phyloP scores from a whole-genome alignment of 352 stramenopile genomes.

The Phytophthora pini region DNA sequence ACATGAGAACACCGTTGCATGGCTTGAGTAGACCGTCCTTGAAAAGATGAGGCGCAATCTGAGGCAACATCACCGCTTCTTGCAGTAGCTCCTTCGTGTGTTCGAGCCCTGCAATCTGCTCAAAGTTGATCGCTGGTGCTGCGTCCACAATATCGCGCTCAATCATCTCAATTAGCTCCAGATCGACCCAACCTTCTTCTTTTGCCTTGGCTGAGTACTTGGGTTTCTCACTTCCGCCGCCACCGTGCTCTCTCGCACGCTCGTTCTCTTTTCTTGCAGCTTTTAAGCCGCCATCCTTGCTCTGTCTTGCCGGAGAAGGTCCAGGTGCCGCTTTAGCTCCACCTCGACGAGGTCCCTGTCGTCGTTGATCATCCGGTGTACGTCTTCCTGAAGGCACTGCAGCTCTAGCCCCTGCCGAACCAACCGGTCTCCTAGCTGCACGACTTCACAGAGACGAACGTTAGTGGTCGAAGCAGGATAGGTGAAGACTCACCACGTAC shows the following conservation, averaged over 20 bases:
- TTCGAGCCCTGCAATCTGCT: slow-evolving; percentile 76
- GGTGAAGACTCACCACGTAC: slow-evolving; percentile 6
- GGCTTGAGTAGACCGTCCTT: slow-evolving; percentile 80
- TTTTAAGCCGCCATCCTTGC: slow-evolving; percentile 52
- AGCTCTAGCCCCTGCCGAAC: slow-evolving; percentile 27
- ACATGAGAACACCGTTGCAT: slow-evolving; percentile 86
- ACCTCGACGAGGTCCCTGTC: slow-evolving; percentile 41
- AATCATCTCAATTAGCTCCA: slow-evolving; percentile 88
- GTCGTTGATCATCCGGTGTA: slow-evolving; percentile 59
- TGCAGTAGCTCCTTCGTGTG: slow-evolving; percentile 83
- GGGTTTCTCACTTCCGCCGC: slow-evolving; percentile 26
- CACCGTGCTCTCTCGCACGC: slow-evolving; percentile 18
- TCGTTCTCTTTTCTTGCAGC: slow-evolving; percentile 53
- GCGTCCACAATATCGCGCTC: slow-evolving; percentile 85
- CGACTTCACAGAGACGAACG: slow-evolving; percentile 33
- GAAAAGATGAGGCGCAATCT: slow-evolving; percentile 84
- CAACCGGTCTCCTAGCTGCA: slow-evolving; percentile 35
- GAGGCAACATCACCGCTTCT: slow-evolving; percentile 84
- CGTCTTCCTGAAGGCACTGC: slow-evolving; percentile 47
- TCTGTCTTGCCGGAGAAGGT: slow-evolving; percentile 33
- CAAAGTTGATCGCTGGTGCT: slow-evolving; percentile 65
- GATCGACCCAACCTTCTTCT: slow-evolving; percentile 73
- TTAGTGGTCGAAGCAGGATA: too few relatives aligned
- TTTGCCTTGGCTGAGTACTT: slow-evolving; percentile 79
- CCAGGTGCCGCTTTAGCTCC: slow-evolving; percentile 24